These are phyloP conservation scores for Hibiscus mutabilis DNA, from an alignment of 345 rosid genomes.

Conservation along the genomic window DNA sequence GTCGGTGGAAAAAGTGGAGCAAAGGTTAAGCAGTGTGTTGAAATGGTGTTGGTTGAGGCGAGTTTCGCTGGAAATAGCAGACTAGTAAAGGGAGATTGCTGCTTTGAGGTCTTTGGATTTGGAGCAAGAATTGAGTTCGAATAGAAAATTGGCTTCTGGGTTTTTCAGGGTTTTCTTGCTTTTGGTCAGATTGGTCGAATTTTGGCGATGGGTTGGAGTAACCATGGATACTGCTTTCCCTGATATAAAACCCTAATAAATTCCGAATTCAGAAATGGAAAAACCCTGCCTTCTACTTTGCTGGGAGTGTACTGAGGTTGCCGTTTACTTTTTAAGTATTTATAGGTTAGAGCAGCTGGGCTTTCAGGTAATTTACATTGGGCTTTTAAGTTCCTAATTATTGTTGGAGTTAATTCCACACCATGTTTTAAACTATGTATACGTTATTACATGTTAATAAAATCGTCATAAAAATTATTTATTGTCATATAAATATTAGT, in stretches of 20 bases:
- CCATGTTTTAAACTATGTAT: too few relatives aligned
- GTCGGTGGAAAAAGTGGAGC: slow-evolving; percentile 41
- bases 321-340: background rate
- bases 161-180: slow-evolving; percentile 36
- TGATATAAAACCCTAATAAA: background rate
- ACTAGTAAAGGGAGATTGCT: slow-evolving; percentile 62
- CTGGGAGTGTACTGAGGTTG: background rate
- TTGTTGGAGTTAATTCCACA: too few relatives aligned
- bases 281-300: background rate
- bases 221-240: slow-evolving; percentile 23
- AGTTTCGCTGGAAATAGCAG: slow-evolving; percentile 29
- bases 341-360: background rate
- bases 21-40: slow-evolving; percentile 65
- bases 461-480: too few relatives aligned
- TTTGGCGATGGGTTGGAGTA: slow-evolving; percentile 11
- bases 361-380: background rate
- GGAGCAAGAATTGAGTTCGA: slow-evolving; percentile 53
- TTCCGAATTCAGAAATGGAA: background rate
- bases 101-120: slow-evolving; percentile 54
- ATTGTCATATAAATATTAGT: too few relatives aligned
- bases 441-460: too few relatives aligned
- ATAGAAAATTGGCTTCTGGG: slow-evolving; percentile 49
- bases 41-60: slow-evolving; percentile 53
- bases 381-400: background rate
- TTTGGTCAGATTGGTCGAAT: slow-evolving; percentile 28